These are phyloP conservation scores for Cylindrotheca closterium DNA, from an alignment of 108 stramenopile species.

Conservation along the genomic window DNA sequence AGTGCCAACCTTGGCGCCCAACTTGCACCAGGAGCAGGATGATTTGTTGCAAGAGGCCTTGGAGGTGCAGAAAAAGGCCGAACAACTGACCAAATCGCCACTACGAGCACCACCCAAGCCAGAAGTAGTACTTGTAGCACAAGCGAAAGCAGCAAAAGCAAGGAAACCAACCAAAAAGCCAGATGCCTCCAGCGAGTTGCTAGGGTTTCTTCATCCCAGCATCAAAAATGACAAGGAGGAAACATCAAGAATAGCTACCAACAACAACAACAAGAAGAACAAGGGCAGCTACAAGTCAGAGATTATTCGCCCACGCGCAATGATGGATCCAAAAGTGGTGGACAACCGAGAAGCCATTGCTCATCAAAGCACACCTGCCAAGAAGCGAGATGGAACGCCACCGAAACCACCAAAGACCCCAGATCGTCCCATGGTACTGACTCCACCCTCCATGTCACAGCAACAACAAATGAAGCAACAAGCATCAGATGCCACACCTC, in stretches of 20 bases:
- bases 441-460: neutral
- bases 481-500: too few relatives aligned
- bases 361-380: neutral
- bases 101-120: neutral
- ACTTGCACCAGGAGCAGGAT: too few relatives aligned
- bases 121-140: neutral
- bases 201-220: too few relatives aligned
- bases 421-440: neutral
- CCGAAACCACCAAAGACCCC: neutral
- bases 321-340: neutral
- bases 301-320: neutral
- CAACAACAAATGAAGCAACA: too few relatives aligned
- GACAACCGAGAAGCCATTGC: neutral
- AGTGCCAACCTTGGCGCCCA: neutral
- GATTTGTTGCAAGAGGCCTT: neutral
- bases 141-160: neutral
- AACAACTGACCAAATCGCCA: neutral
- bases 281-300: neutral
- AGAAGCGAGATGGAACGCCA: neutral
- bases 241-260: too few relatives aligned
- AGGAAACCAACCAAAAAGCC: neutral
- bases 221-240: too few relatives aligned
- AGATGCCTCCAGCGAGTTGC: too few relatives aligned
- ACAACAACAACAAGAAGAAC: neutral
- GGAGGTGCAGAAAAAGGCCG: neutral